A percentile compares a stretch with the other conserved stretches of the same genome.
Conservation (phyloP, 176 grass and related monocot species). For the Pontederia paniculata region DNA sequence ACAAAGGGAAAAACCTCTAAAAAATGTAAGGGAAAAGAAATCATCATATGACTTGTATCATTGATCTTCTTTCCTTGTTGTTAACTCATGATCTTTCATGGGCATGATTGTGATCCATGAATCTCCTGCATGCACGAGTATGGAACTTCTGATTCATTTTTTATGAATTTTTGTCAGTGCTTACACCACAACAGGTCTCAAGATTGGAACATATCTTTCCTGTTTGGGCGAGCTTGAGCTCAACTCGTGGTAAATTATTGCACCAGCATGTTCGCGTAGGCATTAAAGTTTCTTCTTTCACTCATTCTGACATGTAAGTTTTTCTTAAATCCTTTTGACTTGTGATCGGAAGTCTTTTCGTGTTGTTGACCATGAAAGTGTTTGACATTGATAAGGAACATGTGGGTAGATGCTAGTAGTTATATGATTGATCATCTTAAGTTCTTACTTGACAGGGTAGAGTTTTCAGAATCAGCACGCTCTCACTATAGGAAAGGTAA, state of each 20-base stretch:
- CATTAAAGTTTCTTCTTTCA: constrained; percentile 62
- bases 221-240: constrained; percentile 54
- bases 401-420: background rate
- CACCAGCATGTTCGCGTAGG: constrained; percentile 54
- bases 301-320: constrained; percentile 66
- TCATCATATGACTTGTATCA: no score
- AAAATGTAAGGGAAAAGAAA: no score
- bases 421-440: background rate
- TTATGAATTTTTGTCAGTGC: constrained; percentile 37
- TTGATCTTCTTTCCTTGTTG: no score
- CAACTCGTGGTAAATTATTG: constrained; percentile 40
- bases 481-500: constrained; percentile 48
- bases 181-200: constrained; percentile 53
- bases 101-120: background rate
- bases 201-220: constrained; percentile 77
- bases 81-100: background rate
- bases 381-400: background rate
- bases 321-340: background rate
- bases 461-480: constrained; percentile 43
- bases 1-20: no score
- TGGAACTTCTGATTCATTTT: constrained; percentile 9
- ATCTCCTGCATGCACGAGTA: background rate
- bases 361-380: background rate
- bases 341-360: background rate
- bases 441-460: constrained; percentile 39